Conservation (phyloP, 2,329 filamentous ascomycete species). For the Fusarium armeniacum region DNA sequence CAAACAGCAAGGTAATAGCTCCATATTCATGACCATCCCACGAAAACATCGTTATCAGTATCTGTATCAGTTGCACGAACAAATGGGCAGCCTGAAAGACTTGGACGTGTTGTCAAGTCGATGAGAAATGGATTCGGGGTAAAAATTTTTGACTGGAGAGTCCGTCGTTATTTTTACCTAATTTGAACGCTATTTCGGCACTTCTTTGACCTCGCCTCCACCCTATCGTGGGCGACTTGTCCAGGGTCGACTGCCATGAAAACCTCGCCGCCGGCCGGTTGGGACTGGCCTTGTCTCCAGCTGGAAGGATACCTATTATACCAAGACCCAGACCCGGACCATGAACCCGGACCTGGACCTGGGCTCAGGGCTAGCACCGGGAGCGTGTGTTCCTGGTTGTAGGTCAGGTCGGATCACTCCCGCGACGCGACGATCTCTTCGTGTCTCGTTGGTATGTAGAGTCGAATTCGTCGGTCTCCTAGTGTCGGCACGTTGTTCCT, state of each 20-base stretch:
- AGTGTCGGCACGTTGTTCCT: slow-evolving; percentile 17
- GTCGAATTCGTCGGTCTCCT: slow-evolving; percentile 14
- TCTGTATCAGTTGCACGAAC: slow-evolving; percentile 47
- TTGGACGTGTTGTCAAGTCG: slow-evolving; percentile 46
- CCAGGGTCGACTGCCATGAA: slow-evolving; percentile 30
- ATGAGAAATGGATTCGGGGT: slow-evolving; percentile 54
- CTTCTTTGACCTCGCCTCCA: slow-evolving; percentile 46
- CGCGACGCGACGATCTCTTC: slow-evolving; percentile 26
- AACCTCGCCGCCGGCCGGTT: slow-evolving; percentile 28
- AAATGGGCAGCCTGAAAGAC: slow-evolving; percentile 42
- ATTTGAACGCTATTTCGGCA: slow-evolving; percentile 53
- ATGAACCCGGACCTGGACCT: slow-evolving; percentile 8
- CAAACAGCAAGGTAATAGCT: slow-evolving; percentile 38
- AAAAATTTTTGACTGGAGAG: slow-evolving; percentile 57
- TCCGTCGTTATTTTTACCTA: slow-evolving; percentile 56
- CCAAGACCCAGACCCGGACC: slow-evolving; percentile 8
- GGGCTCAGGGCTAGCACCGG: slow-evolving; percentile 23
- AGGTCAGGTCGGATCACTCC: slow-evolving; percentile 22
- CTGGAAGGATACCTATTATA: slow-evolving; percentile 8
- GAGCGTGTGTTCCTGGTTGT: slow-evolving; percentile 36
- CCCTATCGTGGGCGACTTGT: slow-evolving; percentile 44
- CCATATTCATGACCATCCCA: slow-evolving; percentile 47
- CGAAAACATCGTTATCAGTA: slow-evolving; percentile 29
- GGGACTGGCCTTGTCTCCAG: slow-evolving; percentile 14
- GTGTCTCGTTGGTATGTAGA: slow-evolving; percentile 14